Evolutionary conservation across 345 rosid species (phyloP).

Genomic region (Brassica incana): DNA sequence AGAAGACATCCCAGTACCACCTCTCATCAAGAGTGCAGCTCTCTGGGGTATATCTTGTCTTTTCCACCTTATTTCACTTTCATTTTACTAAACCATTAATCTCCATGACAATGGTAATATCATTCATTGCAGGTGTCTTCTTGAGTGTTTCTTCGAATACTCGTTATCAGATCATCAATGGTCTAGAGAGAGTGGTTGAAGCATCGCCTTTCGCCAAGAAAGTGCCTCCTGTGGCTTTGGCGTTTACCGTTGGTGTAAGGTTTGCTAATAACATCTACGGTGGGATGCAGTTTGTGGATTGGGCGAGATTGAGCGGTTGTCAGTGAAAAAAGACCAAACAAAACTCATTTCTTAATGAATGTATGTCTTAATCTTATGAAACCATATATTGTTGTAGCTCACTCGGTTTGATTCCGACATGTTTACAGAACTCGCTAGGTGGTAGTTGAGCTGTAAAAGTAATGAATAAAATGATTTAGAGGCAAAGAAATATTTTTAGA

Average conservation of each 20-base stretch:
- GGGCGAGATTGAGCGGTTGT: constrained; percentile 80
- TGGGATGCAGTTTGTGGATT: constrained; percentile 90
- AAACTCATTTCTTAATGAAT: neutral
- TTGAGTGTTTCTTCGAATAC: constrained; percentile 85
- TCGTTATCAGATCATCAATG: constrained; percentile 73
- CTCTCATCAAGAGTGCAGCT: constrained; percentile 85
- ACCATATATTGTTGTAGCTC: constrained; percentile 16
- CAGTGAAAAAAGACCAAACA: constrained; percentile 36
- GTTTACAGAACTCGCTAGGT: constrained; percentile 21
- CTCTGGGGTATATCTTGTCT: constrained; percentile 70
- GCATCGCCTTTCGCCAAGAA: constrained; percentile 69
- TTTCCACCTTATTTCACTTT: neutral
- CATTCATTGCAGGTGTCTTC: constrained; percentile 56
- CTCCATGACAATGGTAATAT: neutral
- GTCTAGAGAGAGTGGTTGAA: constrained; percentile 74
- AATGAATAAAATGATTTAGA: constrained; percentile 1
- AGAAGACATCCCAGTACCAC: constrained; percentile 85
- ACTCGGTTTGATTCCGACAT: neutral
- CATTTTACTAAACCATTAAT: neutral
- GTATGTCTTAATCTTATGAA: constrained; percentile 9
- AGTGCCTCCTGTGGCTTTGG: constrained; percentile 72
- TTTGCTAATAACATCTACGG: constrained; percentile 84
- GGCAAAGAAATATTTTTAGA: neutral
- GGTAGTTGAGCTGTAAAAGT: constrained; percentile 6
- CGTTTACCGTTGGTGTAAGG: constrained; percentile 82